Evolutionary conservation across 257 asterid species (phyloP).

Genomic region (Capsicum pubescens): DNA sequence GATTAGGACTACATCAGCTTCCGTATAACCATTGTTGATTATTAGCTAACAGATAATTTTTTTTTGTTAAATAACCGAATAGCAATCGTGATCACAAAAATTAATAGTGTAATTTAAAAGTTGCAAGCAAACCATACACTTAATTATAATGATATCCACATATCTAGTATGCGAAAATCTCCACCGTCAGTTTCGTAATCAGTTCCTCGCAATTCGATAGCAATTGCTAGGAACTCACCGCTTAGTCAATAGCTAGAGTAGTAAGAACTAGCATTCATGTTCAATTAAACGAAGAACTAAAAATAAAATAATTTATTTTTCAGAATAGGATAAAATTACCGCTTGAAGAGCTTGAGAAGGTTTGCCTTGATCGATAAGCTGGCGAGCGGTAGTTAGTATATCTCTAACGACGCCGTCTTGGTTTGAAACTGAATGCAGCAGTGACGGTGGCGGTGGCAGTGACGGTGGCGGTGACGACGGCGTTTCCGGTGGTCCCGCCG

Average conservation of each 20-base stretch:
- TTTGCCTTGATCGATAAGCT: constrained; percentile 68
- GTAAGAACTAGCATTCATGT: neutral
- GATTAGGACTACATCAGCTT: neutral
- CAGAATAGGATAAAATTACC: constrained; percentile 44
- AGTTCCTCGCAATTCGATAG: neutral
- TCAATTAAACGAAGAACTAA: neutral
- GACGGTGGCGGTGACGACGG: neutral
- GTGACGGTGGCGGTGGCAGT: constrained; percentile 35
- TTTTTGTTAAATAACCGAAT: neutral
- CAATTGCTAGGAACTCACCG: neutral
- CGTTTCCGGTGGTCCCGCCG: constrained; percentile 35
- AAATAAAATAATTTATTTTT: neutral
- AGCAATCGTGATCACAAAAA: neutral
- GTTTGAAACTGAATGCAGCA: constrained; percentile 37
- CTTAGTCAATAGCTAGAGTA: neutral
- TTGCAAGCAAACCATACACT: neutral
- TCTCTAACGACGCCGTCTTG: constrained; percentile 50
- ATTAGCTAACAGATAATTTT: neutral
- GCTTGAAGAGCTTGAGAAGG: constrained; percentile 94
- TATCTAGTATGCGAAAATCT: neutral
- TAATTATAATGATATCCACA: neutral
- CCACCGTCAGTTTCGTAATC: neutral
- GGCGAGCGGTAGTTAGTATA: constrained; percentile 78
- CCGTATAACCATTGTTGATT: neutral
- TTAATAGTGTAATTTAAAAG: too few species aligned